Percentiles rank a stretch among this genome's conserved stretches.
phyloP scores from a whole-genome alignment of 257 asterid genomes.

The Solanum paucissectum region DNA sequence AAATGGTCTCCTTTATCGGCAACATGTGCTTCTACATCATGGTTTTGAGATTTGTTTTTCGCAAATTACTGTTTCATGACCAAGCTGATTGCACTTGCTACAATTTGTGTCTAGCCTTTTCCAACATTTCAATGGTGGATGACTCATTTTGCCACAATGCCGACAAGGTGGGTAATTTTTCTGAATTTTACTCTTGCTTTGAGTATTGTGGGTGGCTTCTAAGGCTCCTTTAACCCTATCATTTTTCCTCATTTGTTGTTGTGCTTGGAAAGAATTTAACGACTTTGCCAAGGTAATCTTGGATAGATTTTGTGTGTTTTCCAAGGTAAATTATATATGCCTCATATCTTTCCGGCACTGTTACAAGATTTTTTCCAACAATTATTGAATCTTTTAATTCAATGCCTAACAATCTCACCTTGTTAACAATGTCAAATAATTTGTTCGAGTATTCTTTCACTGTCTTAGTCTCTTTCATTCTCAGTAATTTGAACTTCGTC shows the following conservation, averaged over 20 bases:
- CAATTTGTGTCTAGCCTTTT: not conserved
- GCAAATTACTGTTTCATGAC: not conserved
- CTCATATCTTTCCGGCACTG: no score
- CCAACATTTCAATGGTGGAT: not conserved
- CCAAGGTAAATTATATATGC: no score
- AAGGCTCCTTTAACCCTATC: not conserved
- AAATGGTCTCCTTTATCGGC: not conserved
- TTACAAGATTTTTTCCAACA: not conserved
- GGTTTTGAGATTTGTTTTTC: not conserved
- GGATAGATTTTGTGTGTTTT: no score
- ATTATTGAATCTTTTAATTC: not conserved
- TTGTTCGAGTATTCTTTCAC: not conserved
- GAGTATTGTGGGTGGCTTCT: not conserved
- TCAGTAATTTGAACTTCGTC: not conserved
- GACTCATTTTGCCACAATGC: not conserved
- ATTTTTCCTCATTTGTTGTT: not conserved
- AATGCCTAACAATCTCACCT: not conserved
- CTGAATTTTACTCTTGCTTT: not conserved
- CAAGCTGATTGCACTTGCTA: not conserved
- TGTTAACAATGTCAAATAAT: not conserved
- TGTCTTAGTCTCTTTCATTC: not conserved
- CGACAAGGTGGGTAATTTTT: not conserved
- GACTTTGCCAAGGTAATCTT: no score
- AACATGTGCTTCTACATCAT: not conserved
- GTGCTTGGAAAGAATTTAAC: not conserved